Evolutionary conservation across 345 rosid species (phyloP).

Genomic region (Erucastrum elatum): DNA sequence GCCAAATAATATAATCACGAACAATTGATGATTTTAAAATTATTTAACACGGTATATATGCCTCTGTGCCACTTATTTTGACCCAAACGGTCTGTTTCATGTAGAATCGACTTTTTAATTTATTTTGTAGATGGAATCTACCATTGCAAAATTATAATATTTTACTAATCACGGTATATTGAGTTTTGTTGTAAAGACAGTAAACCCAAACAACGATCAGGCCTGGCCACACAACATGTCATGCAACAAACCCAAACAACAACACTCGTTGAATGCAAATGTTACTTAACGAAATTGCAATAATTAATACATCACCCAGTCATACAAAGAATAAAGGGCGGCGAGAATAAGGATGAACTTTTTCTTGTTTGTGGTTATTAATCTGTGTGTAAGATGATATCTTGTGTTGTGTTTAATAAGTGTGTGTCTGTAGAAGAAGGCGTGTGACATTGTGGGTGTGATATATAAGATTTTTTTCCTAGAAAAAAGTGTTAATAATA

Average conservation of each 20-base stretch:
- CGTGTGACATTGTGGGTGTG: background rate
- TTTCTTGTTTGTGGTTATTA: background rate
- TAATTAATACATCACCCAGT: background rate
- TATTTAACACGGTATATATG: background rate
- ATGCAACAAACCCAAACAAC: background rate
- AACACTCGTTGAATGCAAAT: background rate
- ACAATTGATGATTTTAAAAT: background rate
- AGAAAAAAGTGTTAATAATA: background rate
- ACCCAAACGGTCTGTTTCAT: constrained; percentile 6
- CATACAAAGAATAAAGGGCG: background rate
- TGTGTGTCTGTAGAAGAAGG: background rate
- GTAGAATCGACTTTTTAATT: background rate
- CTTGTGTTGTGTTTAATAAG: background rate
- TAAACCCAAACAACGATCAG: background rate
- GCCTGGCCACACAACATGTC: background rate
- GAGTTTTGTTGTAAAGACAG: background rate
- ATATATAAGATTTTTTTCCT: background rate
- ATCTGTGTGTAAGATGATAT: background rate
- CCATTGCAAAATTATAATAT: background rate
- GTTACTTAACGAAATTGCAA: background rate
- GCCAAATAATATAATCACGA: background rate
- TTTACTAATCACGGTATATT: background rate
- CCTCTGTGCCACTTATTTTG: constrained; percentile 17
- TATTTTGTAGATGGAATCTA: constrained; percentile 1
- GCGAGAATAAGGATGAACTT: background rate